Percentiles rank a stretch among this genome's conserved stretches.
Conservation (phyloP, 2,329 filamentous ascomycete species). For the Harringtonia aguacate region DNA sequence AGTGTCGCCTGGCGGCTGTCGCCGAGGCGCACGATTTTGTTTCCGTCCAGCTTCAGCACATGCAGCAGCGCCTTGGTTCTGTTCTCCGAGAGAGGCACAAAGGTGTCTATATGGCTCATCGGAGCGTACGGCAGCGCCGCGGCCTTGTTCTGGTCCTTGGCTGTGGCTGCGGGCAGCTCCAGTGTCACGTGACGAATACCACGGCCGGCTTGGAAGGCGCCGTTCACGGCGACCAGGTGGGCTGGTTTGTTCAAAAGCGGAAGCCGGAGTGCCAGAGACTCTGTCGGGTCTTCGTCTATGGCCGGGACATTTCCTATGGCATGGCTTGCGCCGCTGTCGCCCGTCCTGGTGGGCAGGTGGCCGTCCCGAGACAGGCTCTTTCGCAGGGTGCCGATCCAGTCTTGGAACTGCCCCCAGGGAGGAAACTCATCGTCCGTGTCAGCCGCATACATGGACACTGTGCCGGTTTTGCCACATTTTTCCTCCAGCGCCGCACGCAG, state of each 20-base stretch:
- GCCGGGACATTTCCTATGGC: no score
- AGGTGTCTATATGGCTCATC: slow-evolving; percentile 2
- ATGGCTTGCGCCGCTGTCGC: no score
- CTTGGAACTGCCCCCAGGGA: not conserved
- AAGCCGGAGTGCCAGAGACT: not conserved
- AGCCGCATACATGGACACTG: not conserved
- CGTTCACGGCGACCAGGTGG: not conserved
- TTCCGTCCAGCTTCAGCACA: not conserved
- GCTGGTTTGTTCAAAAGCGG: not conserved
- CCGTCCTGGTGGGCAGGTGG: no score
- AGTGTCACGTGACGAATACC: not conserved
- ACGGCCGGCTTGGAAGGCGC: not conserved
- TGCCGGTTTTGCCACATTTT: not conserved
- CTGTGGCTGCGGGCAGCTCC: not conserved
- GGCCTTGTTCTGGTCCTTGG: not conserved
- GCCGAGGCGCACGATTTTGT: not conserved
- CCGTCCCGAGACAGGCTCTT: not conserved
- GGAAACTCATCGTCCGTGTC: not conserved
- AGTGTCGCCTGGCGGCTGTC: not conserved
- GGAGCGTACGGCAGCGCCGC: not conserved
- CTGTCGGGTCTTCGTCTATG: no score
- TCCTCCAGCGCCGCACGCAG: not conserved
- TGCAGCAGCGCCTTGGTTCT: not conserved
- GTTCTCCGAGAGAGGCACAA: not conserved
- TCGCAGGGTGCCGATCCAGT: not conserved